These are phyloP conservation scores for Beauveria sp. DNA, from an alignment of 2,329 filamentous ascomycete genomes.

Conservation along the genomic window DNA sequence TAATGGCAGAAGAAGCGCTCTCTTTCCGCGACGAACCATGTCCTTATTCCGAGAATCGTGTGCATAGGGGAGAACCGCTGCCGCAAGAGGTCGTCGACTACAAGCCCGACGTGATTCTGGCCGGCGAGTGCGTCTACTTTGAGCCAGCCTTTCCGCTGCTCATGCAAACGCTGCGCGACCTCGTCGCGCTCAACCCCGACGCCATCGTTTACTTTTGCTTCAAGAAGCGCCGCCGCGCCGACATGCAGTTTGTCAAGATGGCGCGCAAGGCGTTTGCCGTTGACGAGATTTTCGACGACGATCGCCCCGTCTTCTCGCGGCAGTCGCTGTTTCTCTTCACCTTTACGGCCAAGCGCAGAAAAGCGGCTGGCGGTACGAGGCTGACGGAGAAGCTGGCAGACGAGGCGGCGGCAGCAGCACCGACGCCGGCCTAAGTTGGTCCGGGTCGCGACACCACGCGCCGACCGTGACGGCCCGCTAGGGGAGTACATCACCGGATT, in stretches of 20 bases:
- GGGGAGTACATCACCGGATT: too few relatives aligned
- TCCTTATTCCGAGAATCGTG: background rate
- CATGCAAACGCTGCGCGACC: slow-evolving; percentile 65
- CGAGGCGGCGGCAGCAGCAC: background rate
- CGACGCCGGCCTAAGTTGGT: too few relatives aligned
- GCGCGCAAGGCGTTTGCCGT: slow-evolving; percentile 60
- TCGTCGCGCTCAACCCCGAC: slow-evolving; percentile 64
- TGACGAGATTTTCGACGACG: slow-evolving; percentile 54
- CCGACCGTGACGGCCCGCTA: too few relatives aligned
- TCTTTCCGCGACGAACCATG: background rate
- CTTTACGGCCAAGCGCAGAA: slow-evolving; percentile 36
- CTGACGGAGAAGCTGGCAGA: background rate
- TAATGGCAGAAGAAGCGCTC: background rate
- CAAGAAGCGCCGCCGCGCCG: slow-evolving; percentile 81
- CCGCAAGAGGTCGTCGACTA: slow-evolving; percentile 43
- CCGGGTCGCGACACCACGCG: too few relatives aligned
- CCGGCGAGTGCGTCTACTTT: slow-evolving; percentile 95
- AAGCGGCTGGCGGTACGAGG: background rate
- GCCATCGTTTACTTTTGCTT: slow-evolving; percentile 76
- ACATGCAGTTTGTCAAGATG: slow-evolving; percentile 66
- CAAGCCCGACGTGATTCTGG: slow-evolving; percentile 75
- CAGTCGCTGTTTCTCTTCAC: slow-evolving; percentile 55
- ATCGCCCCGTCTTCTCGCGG: slow-evolving; percentile 48
- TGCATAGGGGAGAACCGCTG: slow-evolving; percentile 51
- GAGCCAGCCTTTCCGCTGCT: slow-evolving; percentile 90